A percentile compares a stretch with the other conserved stretches of the same genome.
These are phyloP conservation scores for Verruconis gallopava DNA, from an alignment of 2,329 filamentous ascomycete genomes.

Conservation along the genomic window DNA sequence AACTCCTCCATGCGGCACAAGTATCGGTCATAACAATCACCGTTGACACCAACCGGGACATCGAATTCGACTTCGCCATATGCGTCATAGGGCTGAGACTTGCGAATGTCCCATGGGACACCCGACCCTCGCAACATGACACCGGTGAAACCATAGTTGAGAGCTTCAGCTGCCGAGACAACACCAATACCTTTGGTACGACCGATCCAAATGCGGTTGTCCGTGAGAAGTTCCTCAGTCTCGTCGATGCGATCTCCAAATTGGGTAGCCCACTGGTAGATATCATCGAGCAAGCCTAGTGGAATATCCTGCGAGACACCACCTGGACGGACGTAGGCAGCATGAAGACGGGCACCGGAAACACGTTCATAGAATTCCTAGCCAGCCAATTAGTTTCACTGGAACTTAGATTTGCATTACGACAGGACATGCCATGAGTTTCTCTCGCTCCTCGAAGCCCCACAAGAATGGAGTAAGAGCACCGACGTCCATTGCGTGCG, in stretches of 20 bases:
- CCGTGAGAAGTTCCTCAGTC: slow-evolving; percentile 94
- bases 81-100: slow-evolving; percentile 92
- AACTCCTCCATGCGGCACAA: slow-evolving; percentile 99
- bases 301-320: slow-evolving; percentile 95
- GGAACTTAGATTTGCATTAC: not conserved
- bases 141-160: slow-evolving; percentile 93
- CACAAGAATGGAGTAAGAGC: slow-evolving; percentile 96
- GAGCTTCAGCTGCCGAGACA: slow-evolving; percentile 79
- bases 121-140: slow-evolving; percentile 97
- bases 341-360: slow-evolving; percentile 91
- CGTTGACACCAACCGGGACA: slow-evolving; percentile 88
- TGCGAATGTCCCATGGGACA: slow-evolving; percentile 91
- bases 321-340: slow-evolving; percentile 90
- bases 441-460: slow-evolving; percentile 99
- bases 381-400: slow-evolving; percentile 7
- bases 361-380: slow-evolving; percentile 99
- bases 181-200: slow-evolving; percentile 85
- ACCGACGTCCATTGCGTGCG: slow-evolving; percentile 98
- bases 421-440: slow-evolving; percentile 71
- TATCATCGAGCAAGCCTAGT: slow-evolving; percentile 87
- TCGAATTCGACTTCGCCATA: slow-evolving; percentile 98
- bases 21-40: slow-evolving; percentile 98
- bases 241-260: slow-evolving; percentile 98
- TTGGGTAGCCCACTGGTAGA: slow-evolving; percentile 99
- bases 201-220: slow-evolving; percentile 98